Conservation (phyloP, 257 asterid species). For the Solanum paucissectum region DNA sequence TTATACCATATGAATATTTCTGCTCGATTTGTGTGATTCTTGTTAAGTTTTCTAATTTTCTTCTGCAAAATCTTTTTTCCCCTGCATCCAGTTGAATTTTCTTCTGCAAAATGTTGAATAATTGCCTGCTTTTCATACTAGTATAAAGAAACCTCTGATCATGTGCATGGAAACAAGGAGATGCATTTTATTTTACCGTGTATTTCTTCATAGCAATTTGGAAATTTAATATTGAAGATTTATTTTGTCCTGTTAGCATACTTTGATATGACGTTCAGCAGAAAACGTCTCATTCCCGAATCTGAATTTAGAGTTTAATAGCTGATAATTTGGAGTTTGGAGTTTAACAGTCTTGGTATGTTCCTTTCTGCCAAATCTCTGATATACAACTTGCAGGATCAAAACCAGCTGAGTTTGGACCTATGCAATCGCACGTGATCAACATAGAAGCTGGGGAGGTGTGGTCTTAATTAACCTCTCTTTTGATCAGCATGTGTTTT, state of each 20-base stretch:
- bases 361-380: not conserved
- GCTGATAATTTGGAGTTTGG: not conserved
- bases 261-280: not conserved
- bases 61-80: not conserved
- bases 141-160: not conserved
- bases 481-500: not conserved
- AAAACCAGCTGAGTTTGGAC: not conserved
- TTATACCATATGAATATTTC: not conserved
- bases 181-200: not conserved
- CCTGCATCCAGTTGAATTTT: too few relatives aligned
- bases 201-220: not conserved
- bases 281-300: not conserved
- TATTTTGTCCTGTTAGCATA: not conserved
- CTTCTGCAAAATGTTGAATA: not conserved
- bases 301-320: not conserved
- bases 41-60: not conserved
- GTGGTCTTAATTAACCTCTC: not conserved
- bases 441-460: slow-evolving; percentile 16
- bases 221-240: not conserved
- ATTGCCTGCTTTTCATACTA: not conserved
- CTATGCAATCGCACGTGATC: not conserved
- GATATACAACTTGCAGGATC: slow-evolving; percentile 2
- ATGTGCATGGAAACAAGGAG: not conserved
- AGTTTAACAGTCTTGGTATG: not conserved
- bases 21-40: not conserved